Percentiles rank a stretch among this genome's conserved stretches.
phyloP scores from a whole-genome alignment of 164 flowering plant genomes.

The Hamamelis virginiana region DNA sequence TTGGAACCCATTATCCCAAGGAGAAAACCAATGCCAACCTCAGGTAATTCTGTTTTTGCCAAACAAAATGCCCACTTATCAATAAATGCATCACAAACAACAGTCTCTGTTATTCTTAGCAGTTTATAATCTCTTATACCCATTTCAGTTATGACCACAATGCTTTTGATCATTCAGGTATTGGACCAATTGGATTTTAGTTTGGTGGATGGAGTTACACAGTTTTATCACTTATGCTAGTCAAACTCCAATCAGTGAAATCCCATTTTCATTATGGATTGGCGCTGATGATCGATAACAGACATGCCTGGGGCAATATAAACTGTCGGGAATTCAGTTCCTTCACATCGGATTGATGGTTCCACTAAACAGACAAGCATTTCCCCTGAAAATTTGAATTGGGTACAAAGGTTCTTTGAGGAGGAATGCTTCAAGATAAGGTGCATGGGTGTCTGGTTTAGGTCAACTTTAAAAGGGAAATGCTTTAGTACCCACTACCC shows the following conservation, averaged over 20 bases:
- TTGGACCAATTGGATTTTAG: slow-evolving; percentile 14
- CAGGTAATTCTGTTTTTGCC: neutral
- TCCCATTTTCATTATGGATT: neutral
- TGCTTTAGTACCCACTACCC: neutral
- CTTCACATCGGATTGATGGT: neutral
- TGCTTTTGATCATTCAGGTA: slow-evolving; percentile 13
- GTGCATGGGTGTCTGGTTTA: neutral
- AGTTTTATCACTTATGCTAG: neutral
- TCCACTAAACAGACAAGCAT: neutral
- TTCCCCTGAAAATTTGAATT: neutral
- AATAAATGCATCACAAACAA: neutral
- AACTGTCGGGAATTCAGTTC: neutral
- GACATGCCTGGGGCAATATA: neutral
- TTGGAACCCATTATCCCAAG: slow-evolving; percentile 20
- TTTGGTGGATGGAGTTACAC: neutral
- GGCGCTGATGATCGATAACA: neutral
- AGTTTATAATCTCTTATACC: neutral
- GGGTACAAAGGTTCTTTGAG: neutral
- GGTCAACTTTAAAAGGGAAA: neutral
- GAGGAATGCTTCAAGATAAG: neutral
- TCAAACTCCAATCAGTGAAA: neutral
- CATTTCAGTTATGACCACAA: neutral
- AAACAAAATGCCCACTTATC: neutral
- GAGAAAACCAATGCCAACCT: slow-evolving; percentile 31
- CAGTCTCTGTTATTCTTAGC: neutral